Evolutionary conservation across 2,329 filamentous ascomycete genomes (phyloP), one percentile per base, ranked within the genome.

Genomic region (Sporothrix curviconia): DNA sequence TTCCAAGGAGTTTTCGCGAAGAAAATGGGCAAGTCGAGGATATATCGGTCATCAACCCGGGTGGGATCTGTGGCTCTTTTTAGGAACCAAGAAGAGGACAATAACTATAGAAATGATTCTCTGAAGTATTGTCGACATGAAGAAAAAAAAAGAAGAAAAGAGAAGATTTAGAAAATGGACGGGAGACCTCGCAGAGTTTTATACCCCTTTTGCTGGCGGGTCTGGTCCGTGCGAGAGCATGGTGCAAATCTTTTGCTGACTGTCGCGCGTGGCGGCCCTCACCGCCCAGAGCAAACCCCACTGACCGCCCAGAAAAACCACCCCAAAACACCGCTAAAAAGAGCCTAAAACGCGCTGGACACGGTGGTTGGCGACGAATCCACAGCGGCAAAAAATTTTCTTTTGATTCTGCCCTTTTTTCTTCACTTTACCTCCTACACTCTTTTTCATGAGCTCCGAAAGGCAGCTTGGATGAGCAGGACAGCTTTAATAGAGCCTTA

Each of bases 61-160:
- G 85, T 92, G 83, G 84, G 84, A 83, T 90, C 87, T 92, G 87
- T 90, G 83, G 89, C 91, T 95, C 81, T 80, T 87, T 82, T 91
- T 82, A 84, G 84, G 83, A 92, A 87, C 85, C 90, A 87, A 94
- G 89, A 90, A 85, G 81, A 80, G 82, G 87, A 91, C 85, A 85
- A 89, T 81, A 86, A 92, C 90, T 96, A 91, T 92, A 95, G 88
- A 95, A 95, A 89, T 90, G 89, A 92, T 92, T 92, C 89, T 90
- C 75, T 81, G 74, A 80, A 80, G 78, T 81, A 81, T 82, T 81
- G 78, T 83, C 80, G 79, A 79, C 78, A 74, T 81, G 71, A 78
- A 73, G 73, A 81, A 77, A 74, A 76, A 77, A 77, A 71, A 67
- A 64, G 68, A 69, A 65, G 72, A 75, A 70, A 74, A 68, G 66